These are phyloP conservation scores for Aspergillus costaricaensis DNA, from an alignment of 2,329 filamentous ascomycete species.

Conservation along the genomic window DNA sequence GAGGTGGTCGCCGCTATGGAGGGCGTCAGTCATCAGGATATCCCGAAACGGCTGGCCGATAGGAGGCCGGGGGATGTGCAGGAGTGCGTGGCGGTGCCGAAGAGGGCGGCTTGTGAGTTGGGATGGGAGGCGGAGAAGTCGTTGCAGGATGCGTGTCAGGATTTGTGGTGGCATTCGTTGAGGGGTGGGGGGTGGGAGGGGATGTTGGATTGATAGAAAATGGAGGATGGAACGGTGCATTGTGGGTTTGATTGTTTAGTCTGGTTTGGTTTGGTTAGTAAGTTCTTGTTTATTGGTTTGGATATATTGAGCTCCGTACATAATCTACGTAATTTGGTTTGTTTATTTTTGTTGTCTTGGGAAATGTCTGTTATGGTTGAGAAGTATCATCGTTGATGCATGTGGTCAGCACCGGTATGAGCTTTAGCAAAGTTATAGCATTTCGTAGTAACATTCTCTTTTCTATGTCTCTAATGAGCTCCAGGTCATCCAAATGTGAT, in stretches of 20 bases:
- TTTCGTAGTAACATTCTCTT: too few relatives aligned
- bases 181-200: too few relatives aligned
- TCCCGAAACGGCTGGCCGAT: constrained; percentile 30
- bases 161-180: constrained; percentile 15
- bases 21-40: constrained; percentile 23
- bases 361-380: too few relatives aligned
- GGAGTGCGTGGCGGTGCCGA: constrained; percentile 36
- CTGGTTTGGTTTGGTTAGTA: background rate
- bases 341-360: background rate
- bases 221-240: background rate
- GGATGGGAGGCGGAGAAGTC: constrained; percentile 39
- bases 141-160: constrained; percentile 34
- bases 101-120: constrained; percentile 55
- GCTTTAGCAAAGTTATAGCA: too few relatives aligned
- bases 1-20: constrained; percentile 40
- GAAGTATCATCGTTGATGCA: background rate
- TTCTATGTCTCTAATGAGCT: too few relatives aligned
- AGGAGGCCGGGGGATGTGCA: constrained; percentile 40
- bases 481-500: too few relatives aligned
- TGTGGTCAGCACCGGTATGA: background rate
- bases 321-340: background rate
- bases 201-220: background rate
- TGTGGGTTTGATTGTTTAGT: too few relatives aligned
- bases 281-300: background rate
- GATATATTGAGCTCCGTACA: background rate